Evolutionary conservation across 805 yeast species (phyloP).

Genomic region (Martiniozyma abietophila): DNA sequence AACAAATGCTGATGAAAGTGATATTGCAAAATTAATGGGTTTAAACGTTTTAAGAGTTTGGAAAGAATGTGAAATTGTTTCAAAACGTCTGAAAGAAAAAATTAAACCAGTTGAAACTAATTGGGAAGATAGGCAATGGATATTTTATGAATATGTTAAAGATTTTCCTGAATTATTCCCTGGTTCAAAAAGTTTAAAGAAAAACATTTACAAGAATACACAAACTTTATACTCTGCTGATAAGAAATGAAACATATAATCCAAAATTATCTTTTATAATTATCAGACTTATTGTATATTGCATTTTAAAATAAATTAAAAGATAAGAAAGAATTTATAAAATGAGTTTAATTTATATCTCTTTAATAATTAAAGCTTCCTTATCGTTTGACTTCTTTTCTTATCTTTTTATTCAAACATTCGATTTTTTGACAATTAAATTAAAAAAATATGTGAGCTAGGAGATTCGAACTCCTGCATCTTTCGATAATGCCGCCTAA

Average conservation of each 20-base stretch:
- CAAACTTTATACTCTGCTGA: no score
- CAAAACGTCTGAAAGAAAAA: conserved; percentile 18
- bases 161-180: conserved; percentile 32
- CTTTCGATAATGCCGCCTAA: conserved; percentile 22
- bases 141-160: conserved; percentile 25
- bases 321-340: no score
- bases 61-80: conserved; percentile 31
- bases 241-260: no score
- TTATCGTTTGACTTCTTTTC: no score
- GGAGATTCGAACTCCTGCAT: conserved; percentile 24
- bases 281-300: no score
- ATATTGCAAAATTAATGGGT: conserved; percentile 36
- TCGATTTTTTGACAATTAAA: no score
- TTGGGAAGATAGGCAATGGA: conserved; percentile 37
- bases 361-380: no score
- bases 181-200: conserved; percentile 11
- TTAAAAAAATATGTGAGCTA: conserved; percentile 17
- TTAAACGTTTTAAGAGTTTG: conserved; percentile 38
- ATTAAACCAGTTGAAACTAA: conserved; percentile 26
- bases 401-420: no score
- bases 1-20: conserved; percentile 34
- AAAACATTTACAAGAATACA: conserved; percentile 11
- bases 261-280: no score
- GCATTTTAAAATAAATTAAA: no score
- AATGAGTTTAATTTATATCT: no score